Base-by-base conservation (phyloP, 192 early-diverging fungal genomes). In the Thoreauomyces humboldtii region DNA sequence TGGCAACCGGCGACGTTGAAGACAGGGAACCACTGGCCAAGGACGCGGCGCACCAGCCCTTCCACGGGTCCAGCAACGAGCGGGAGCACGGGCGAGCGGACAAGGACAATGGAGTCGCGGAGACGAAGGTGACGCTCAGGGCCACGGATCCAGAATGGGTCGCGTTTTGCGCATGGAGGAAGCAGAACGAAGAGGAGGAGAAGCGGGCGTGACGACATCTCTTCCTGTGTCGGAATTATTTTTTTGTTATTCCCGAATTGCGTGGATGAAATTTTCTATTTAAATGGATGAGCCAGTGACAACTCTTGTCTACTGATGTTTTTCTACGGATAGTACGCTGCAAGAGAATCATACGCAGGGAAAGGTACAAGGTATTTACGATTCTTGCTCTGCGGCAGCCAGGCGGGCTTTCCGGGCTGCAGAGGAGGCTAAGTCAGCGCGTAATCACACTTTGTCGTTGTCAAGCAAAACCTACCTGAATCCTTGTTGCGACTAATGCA, bases 401-500 rank as follows among this genome's bases (percentile, higher is more conserved):
- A 59, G 35, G 15, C 57, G 36, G 17, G 35, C 38, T 38, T 59
- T 59, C 1, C 57, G 57, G 22, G 35, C 57, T 38, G 19, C 47
- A 50, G 22, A 22, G 17, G 17, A 12, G 38, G 38, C 17, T 17
- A 41, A 17, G 7, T 17, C 9, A 17, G 38, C 9, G 17, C 38
- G 17, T 7, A 17, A 17, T 41, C 7, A 17, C 38, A 17, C 7
- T 7, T 12, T 17, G 17, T 7, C 9, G 7, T 9, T 38, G 34
- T 4, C 27, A 34, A 17, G 38, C 2, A 2, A 33, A 33, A 57
- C 61, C 14, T 63, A 65, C 52, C 80, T 42, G 70, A 70, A 35
- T 82, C 80, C 67, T 80, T 77, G 65, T 82, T 82, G 35, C 80
- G 57, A 24, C 76, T 77, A 35, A 82, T 71, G 21, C 47, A 42